Conservation (phyloP, 1,284 basidiomycete genomes). For the Boletus sp. region DNA sequence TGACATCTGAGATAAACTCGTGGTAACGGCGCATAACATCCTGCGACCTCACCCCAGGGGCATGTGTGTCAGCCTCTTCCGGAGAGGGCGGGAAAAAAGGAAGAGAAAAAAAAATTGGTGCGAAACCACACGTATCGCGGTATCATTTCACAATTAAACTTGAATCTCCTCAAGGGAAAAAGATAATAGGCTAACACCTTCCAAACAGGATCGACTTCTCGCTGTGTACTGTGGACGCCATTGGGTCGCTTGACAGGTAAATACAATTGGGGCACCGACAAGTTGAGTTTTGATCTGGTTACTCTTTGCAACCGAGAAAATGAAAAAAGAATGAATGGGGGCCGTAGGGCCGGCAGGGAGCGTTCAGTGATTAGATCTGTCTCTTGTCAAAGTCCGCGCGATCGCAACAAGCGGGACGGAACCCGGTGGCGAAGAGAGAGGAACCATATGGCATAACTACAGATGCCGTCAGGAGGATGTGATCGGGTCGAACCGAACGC, state of each 20-base stretch:
- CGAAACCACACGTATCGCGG: slow-evolving; percentile 21
- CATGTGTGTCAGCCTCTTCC: slow-evolving; percentile 26
- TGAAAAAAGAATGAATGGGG: slow-evolving; percentile 21
- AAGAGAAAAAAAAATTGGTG: slow-evolving; percentile 9
- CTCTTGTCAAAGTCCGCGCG: slow-evolving; percentile 27
- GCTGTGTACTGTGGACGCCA: slow-evolving; percentile 8
- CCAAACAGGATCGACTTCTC: slow-evolving; percentile 25
- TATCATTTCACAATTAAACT: slow-evolving; percentile 22
- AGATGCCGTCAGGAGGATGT: slow-evolving; percentile 29
- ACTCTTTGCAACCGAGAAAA: slow-evolving; percentile 13
- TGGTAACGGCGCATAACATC: slow-evolving; percentile 28
- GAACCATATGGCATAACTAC: slow-evolving; percentile 38
- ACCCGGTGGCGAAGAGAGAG: slow-evolving; percentile 34
- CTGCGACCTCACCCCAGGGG: slow-evolving; percentile 26
- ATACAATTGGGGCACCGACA: slow-evolving; percentile 4
- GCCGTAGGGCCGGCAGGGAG: slow-evolving; percentile 19
- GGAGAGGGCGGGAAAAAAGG: slow-evolving; percentile 5
- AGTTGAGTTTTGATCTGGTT: slow-evolving; percentile 16
- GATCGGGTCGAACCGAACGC: slow-evolving; percentile 28
- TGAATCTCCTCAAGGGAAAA: slow-evolving; percentile 18
- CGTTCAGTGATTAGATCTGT: slow-evolving; percentile 27
- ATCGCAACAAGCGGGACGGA: slow-evolving; percentile 32
- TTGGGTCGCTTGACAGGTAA: slow-evolving; percentile 7
- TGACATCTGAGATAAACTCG: slow-evolving; percentile 34
- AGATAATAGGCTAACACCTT: slow-evolving; percentile 22